Evolutionary conservation across 2,329 filamentous ascomycete genomes (phyloP), one percentile per base, ranked within the genome.

Genomic region (Xylariaceae sp.): DNA sequence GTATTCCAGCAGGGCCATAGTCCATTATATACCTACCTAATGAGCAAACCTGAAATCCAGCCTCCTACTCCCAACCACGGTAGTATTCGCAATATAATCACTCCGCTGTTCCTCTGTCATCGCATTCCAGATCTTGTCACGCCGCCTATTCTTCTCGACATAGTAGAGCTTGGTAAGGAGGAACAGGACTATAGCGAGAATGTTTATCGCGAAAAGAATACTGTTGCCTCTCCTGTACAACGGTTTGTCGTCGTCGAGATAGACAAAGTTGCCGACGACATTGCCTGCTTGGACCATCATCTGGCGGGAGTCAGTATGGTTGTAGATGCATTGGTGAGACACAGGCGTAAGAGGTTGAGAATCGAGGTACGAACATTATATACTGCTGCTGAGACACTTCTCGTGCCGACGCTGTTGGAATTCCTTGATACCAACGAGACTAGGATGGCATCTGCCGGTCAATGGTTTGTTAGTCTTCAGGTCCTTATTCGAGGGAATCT

Each of bases 371-470:
- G 60, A 60, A 73, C 71, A 58, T 84, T 85, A 66, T 85, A 85
- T 6, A 83, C 62, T 0, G 80, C 81, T 0, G 80, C 77, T 0
- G 80, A 79, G 2, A 86, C 79, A 4, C 81, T 78, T 4, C 83
- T 70, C 2, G 80, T 81, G 27, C 81, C 74, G 3, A 85, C 83
- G 26, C 76, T 78, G 54, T 82, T 81, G 0, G 80, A 76, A 60
- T 86, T 86, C 52, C 77, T 75, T 3, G 78, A 81, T 1, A 75
- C 79, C 73, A 80, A 80, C 0, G 78, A 81, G 0, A 84, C 81
- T 1, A 83, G 69, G 32, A 85, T 79, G 0, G 83, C 80, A 62
- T 85, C 77, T 65, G 53, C 6, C 1, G 7, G 27, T 31, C 9
- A 34, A 35, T 34, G 37, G 26, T 12, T 45, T 26, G 30, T 56